Base-by-base conservation (phyloP, 768 basidiomycete genomes). In the Termitomyces sp. region DNA sequence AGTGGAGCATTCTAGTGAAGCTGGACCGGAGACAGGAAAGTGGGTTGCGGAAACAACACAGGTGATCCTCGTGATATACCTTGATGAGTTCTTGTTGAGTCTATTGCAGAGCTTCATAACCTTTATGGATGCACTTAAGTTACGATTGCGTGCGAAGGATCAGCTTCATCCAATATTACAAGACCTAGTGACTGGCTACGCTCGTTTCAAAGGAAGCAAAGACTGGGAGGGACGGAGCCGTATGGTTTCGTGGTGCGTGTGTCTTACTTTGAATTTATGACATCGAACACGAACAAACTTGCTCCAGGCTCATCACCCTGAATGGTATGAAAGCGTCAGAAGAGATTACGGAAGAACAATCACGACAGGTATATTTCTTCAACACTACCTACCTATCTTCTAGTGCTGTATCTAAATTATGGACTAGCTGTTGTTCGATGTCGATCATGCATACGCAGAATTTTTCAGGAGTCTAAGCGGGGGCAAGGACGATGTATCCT, bases 31-130 rank as follows among this genome's bases (percentile, higher is more conserved):
- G 70, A 92, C 91, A 0, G 90, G 91, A 33, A 97, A 98, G 70
- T 94, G 91, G 90, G 93, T 99, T 23, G 96, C 96, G 9, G 93
- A 98, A 70, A 98, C 96, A 5, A 98, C 96, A 0, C 92, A 96
- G 81, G 95, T 91, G 33, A 43, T 15, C 25, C n/a, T 20, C 13
- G 42, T 40, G 27, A 46, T 5, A 23, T 11, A 18, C 13, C 16
- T 42, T 10, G 3, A 36, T 1, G 25, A 42, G 31, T n/a, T 18
- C 39, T 23, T 10, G 1, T 47, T 62, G 2, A 53, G 32, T 4
- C 42, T 45, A 38, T 42, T n/a, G 1, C 63, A 98, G 94, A 89
- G 86, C 68, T 99, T 98, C 59, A 98, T 99, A 60, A 98, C 96
- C 0, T 95, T 98, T 60, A 97, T 98, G 92, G 97, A 99, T 62